Evolutionary conservation across 1,284 basidiomycete genomes (phyloP).

Genomic region (Trichosporon coremiiforme): DNA sequence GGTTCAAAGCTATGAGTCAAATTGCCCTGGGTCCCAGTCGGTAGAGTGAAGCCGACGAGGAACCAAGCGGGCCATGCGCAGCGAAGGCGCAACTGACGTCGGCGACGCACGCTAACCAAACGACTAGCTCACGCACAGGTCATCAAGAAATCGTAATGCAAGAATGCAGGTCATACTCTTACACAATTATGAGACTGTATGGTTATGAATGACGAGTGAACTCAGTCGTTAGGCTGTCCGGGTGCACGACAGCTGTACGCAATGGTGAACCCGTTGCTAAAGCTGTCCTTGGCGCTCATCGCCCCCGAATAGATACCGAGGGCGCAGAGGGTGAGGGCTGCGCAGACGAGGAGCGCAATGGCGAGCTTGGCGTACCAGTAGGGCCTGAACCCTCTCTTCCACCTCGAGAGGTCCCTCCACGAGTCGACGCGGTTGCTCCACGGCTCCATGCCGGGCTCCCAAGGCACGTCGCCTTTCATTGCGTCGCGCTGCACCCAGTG

Average conservation of each 20-base stretch:
- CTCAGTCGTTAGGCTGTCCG: constrained; percentile 25
- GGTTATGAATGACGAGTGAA: background rate
- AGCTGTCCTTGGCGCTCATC: constrained; percentile 20
- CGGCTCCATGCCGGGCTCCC: constrained; percentile 30
- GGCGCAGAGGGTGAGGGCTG: constrained; percentile 22
- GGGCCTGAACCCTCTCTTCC: constrained; percentile 31
- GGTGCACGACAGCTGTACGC: constrained; percentile 32
- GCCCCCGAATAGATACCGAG: constrained; percentile 32
- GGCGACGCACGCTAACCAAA: too few species aligned
- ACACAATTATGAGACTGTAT: background rate
- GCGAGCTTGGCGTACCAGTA: constrained; percentile 31
- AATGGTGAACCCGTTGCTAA: constrained; percentile 20
- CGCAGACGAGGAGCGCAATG: constrained; percentile 23
- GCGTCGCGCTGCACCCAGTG: constrained; percentile 35
- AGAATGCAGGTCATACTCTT: background rate
- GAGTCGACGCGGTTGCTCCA: constrained; percentile 30
- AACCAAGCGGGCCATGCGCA: background rate
- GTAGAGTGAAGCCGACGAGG: too few species aligned
- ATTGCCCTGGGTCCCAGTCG: too few species aligned
- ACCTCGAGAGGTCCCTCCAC: constrained; percentile 27
- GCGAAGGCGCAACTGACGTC: too few species aligned
- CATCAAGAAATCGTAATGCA: too few species aligned
- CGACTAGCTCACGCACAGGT: too few species aligned
- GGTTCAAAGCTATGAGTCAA: too few species aligned
- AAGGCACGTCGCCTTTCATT: constrained; percentile 22